phyloP scores from a whole-genome alignment of 106 monocot species.

The Agapanthus africanus region DNA sequence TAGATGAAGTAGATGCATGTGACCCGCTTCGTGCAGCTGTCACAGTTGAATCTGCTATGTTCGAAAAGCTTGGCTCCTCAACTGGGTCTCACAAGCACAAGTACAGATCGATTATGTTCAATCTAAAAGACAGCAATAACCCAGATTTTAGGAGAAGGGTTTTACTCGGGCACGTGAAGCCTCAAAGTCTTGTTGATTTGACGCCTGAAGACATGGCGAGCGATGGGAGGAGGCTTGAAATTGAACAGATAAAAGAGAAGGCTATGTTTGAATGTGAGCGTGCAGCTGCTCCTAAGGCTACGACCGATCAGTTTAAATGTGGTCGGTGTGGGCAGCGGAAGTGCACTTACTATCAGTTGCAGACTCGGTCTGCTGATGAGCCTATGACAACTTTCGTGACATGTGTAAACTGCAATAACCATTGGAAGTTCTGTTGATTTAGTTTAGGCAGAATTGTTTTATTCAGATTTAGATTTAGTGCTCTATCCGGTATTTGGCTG shows the following conservation, averaged over 20 bases:
- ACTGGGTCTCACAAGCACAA: conserved; percentile 62
- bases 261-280: conserved; percentile 82
- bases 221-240: conserved; percentile 60
- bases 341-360: conserved; percentile 66
- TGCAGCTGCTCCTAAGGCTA: conserved; percentile 57
- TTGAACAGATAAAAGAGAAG: conserved; percentile 84
- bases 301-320: conserved; percentile 94
- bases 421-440: conserved; percentile 74
- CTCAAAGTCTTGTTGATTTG: conserved; percentile 46
- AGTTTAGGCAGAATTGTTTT: conserved; percentile 1
- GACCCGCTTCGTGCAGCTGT: conserved; percentile 82
- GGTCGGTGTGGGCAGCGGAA: conserved; percentile 74
- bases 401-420: conserved; percentile 75
- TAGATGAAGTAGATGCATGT: conserved; percentile 52
- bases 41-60: conserved; percentile 56
- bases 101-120: conserved; percentile 88
- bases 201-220: conserved; percentile 94
- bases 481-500: no score
- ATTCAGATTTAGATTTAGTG: no score
- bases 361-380: conserved; percentile 62
- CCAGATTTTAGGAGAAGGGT: conserved; percentile 86
- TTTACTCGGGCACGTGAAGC: conserved; percentile 59
- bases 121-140: conserved; percentile 81
- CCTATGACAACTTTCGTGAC: conserved; percentile 76
- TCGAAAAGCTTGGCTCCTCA: conserved; percentile 68